Conservation (phyloP, 1,284 basidiomycete genomes). For the Leccinum fallax region DNA sequence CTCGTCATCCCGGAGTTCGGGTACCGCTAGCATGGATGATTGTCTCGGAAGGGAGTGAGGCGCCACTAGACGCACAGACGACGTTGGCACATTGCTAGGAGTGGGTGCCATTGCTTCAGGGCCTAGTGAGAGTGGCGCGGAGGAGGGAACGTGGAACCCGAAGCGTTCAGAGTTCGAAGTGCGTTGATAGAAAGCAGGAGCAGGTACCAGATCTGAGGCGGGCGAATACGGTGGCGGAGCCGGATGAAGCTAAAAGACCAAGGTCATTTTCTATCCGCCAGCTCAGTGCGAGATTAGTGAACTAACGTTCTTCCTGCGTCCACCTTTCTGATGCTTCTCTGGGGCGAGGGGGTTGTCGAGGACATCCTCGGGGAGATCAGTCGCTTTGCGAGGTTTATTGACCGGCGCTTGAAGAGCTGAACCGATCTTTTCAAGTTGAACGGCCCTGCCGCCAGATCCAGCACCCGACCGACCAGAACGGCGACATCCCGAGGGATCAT, state of each 20-base stretch:
- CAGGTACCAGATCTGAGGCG: too few species aligned
- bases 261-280: neutral
- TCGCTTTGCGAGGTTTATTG: neutral
- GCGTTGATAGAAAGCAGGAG: too few species aligned
- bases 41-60: neutral
- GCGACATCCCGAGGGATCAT: neutral
- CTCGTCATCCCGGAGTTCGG: neutral
- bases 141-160: too few species aligned
- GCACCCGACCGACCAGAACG: neutral
- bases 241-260: neutral
- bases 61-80: neutral
- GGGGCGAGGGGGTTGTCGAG: neutral
- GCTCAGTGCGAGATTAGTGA: neutral
- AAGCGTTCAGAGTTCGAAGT: too few species aligned
- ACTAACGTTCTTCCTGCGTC: too few species aligned
- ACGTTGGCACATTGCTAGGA: neutral
- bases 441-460: neutral
- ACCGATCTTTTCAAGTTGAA: neutral
- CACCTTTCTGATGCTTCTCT: neutral
- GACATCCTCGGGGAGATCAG: neutral
- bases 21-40: neutral
- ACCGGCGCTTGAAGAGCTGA: neutral
- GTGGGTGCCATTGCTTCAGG: too few species aligned
- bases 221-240: neutral
- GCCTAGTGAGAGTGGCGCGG: too few species aligned